These are phyloP conservation scores for Cercophora scortea DNA, from an alignment of 495 filamentous ascomycete species.

Conservation along the genomic window DNA sequence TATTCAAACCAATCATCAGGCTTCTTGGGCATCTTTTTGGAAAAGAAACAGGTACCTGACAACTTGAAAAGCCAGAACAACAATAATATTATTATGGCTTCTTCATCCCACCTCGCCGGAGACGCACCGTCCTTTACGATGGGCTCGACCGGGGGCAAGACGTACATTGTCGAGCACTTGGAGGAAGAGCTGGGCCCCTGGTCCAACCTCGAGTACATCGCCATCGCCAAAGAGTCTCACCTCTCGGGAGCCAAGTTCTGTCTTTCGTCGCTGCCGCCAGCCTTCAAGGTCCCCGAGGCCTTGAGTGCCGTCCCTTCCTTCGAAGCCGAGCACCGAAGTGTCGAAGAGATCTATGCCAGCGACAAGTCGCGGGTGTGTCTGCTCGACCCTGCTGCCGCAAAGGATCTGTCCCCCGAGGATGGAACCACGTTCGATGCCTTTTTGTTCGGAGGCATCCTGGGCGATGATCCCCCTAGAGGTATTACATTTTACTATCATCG, in stretches of 20 bases:
- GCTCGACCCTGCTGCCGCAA: conserved; percentile 73
- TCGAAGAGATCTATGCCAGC: conserved; percentile 68
- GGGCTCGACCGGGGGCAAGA: conserved; percentile 15
- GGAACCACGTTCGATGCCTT: conserved; percentile 79
- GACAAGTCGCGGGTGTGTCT: conserved; percentile 66
- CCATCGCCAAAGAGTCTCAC: conserved; percentile 74
- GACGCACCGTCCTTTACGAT: no score
- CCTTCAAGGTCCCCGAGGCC: conserved; percentile 56
- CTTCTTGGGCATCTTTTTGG: no score
- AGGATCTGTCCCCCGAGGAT: conserved; percentile 77
- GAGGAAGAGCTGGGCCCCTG: conserved; percentile 90
- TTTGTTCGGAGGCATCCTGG: conserved; percentile 91
- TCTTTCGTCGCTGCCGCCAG: conserved; percentile 70
- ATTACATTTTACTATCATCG: conserved; percentile 26
- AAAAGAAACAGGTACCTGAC: no score
- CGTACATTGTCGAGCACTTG: conserved; percentile 86
- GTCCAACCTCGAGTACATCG: conserved; percentile 84
- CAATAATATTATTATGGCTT: no score
- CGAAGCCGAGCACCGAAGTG: conserved; percentile 57
- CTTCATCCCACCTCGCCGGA: no score
- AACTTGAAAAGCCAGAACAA: no score
- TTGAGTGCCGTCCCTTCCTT: conserved; percentile 54
- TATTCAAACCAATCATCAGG: no score
- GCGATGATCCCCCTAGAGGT: conserved; percentile 94
- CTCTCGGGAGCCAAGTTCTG: conserved; percentile 61